phyloP scores from a whole-genome alignment of 176 grass and related monocot species.

The Saccharum spontaneum region DNA sequence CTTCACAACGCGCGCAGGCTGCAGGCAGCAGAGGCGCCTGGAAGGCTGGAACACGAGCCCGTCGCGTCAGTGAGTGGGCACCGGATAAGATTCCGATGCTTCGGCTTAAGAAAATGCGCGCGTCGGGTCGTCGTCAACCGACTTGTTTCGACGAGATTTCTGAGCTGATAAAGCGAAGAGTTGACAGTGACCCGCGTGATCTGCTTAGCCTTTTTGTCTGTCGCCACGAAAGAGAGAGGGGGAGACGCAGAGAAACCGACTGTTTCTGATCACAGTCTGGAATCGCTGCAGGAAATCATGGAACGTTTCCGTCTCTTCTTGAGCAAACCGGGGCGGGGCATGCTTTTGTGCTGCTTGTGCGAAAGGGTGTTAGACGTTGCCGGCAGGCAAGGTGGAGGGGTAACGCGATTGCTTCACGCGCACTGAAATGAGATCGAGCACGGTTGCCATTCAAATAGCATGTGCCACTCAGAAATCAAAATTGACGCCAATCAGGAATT shows the following conservation, averaged over 20 bases:
- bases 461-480: too few relatives aligned
- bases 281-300: neutral
- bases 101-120: neutral
- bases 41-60: neutral
- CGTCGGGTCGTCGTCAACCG: neutral
- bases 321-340: neutral
- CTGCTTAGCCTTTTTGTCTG: neutral
- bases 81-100: neutral
- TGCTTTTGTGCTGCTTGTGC: neutral
- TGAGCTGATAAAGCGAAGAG: neutral
- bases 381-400: neutral
- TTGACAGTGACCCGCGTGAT: neutral
- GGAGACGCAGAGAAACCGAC: neutral
- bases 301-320: constrained; percentile 3
- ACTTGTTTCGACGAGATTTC: neutral
- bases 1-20: neutral
- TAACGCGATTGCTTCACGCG: neutral
- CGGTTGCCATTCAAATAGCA: neutral
- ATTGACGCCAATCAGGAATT: too few relatives aligned
- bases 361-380: neutral
- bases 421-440: neutral
- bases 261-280: neutral
- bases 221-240: neutral
- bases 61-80: neutral
- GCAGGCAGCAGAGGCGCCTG: neutral